Base-by-base conservation (phyloP, 2,329 filamentous ascomycete species). In the Lecanicillium sp. region DNA sequence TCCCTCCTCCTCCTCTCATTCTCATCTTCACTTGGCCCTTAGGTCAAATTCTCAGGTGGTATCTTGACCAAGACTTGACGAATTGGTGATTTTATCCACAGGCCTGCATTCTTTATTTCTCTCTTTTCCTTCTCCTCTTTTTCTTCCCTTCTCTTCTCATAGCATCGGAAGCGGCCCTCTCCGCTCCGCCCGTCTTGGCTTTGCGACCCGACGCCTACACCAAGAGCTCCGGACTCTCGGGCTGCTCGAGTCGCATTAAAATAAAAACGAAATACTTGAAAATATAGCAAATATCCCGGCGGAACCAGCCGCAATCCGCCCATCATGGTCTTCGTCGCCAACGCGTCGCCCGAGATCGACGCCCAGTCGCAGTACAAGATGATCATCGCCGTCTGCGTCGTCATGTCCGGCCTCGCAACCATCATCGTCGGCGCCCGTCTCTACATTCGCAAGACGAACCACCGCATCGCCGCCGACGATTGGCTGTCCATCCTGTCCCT, bases 291-390 rank as follows among this genome's bases (percentile, higher is more conserved):
- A n/a, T n/a, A n/a, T n/a, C n/a, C n/a, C n/a, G n/a, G n/a, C n/a
- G n/a, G 24, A 41, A 47, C 17, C 29, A 3, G 24, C 15, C 35
- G n/a, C n/a, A n/a, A n/a, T n/a, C 23, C 27, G 39, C 39, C 51
- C 49, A 58, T 39, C 17, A 77, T 77, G 73, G 66, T 61, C 48
- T 78, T 74, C 74, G 73, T 79, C 38, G 54, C 69, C 36, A 69
- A 77, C 61, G 74, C 71, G 42, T 62, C 70, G 7, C 62, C 69
- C 6, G 70, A 71, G 54, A 62, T 77, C 20, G 64, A 78, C 38
- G 64, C 59, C 17, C 53, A 62, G 48, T 78, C 75, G 3, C 62
- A 77, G 44, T 78, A 71, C 51, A 67, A 59, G 17, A 65, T 64
- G 27, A 77, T 79, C 35, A 62, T 79, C 20, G 62, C 65, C n/a